These are phyloP conservation scores for Hsuehochloa calcarea DNA, from an alignment of 176 grass and related monocot species.

Conservation along the genomic window DNA sequence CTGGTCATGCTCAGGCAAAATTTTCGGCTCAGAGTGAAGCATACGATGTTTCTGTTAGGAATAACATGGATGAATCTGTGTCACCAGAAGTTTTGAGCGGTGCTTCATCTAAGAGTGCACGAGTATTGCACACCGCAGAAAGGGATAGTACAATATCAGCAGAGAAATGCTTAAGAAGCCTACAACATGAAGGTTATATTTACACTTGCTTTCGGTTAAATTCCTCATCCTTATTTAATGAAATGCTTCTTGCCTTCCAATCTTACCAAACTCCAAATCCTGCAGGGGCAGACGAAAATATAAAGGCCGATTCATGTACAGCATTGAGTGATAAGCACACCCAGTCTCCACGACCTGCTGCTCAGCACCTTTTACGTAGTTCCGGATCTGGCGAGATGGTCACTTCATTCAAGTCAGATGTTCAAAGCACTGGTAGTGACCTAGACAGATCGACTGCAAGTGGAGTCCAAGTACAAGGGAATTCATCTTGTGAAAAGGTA, in stretches of 20 bases:
- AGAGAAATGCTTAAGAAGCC: background rate
- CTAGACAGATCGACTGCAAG: background rate
- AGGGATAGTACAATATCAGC: background rate
- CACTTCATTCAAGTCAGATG: background rate
- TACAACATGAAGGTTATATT: constrained; percentile 11
- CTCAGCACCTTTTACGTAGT: constrained; percentile 12
- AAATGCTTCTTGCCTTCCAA: background rate
- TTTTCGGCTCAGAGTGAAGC: background rate
- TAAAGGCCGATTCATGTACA: background rate
- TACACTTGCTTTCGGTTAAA: background rate
- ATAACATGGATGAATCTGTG: background rate
- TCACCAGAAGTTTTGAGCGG: background rate
- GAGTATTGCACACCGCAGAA: constrained; percentile 3
- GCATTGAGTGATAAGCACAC: background rate
- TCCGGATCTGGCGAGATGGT: background rate
- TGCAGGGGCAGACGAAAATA: background rate
- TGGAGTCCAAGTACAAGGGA: background rate
- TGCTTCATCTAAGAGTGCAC: constrained; percentile 14
- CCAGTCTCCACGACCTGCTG: background rate
- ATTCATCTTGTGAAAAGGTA: constrained; percentile 15
- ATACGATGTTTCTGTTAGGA: background rate
- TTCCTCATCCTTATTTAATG: background rate
- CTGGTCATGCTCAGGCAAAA: background rate
- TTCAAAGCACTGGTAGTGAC: background rate
- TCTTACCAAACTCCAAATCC: constrained; percentile 4